Evolutionary conservation across 2,329 filamentous ascomycete species (phyloP).

Genomic region (Chaetomium sp.): DNA sequence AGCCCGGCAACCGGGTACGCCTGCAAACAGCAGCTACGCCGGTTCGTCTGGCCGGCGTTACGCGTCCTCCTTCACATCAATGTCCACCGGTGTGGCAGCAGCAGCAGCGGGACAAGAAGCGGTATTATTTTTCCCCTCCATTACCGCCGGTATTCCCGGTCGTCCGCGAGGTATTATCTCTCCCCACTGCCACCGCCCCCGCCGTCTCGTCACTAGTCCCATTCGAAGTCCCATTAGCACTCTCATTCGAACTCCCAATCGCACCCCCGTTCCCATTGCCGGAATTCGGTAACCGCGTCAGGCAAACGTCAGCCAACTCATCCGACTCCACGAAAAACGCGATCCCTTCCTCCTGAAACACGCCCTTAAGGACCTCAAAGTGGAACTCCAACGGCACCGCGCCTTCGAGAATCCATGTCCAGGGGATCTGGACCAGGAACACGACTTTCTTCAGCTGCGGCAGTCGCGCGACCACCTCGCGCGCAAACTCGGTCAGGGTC

Average conservation of each 20-base stretch:
- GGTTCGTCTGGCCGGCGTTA: too few relatives aligned
- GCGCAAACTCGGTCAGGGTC: constrained; percentile 20
- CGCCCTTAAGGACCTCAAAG: constrained; percentile 15
- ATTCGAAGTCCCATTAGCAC: too few relatives aligned
- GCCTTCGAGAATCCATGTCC: constrained; percentile 22
- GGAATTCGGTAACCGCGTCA: neutral
- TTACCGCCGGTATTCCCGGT: too few relatives aligned
- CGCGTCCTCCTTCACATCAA: too few relatives aligned
- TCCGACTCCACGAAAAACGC: constrained; percentile 21
- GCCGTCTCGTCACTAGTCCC: too few relatives aligned
- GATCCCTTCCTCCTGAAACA: constrained; percentile 18
- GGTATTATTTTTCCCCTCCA: too few relatives aligned
- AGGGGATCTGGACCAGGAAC: constrained; percentile 22
- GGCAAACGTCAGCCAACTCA: neutral
- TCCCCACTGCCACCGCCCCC: too few relatives aligned
- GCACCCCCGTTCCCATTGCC: neutral
- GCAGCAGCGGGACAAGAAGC: too few relatives aligned
- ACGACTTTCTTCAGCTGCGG: constrained; percentile 17
- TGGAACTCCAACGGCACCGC: constrained; percentile 19
- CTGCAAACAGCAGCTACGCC: too few relatives aligned
- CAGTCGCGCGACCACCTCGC: constrained; percentile 13
- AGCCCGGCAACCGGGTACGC: too few relatives aligned
- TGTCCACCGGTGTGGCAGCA: too few relatives aligned
- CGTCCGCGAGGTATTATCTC: too few relatives aligned
- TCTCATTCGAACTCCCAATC: neutral